Evolutionary conservation across 129 eudicot genomes (phyloP).

Genomic region (Rutidosis leptorrhynchoides): DNA sequence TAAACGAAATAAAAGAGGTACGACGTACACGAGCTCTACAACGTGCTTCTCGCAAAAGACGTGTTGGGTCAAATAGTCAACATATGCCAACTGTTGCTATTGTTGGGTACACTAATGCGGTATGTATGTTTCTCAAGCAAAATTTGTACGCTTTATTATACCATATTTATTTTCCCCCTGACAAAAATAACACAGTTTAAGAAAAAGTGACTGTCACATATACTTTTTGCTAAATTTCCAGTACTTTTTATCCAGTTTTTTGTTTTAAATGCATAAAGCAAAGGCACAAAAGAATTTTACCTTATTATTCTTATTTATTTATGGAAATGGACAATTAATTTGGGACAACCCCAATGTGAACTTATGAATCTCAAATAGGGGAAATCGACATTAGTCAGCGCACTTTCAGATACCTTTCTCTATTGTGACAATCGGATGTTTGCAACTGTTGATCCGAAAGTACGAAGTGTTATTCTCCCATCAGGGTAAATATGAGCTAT

Average conservation of each 20-base stretch:
- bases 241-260: too few relatives aligned
- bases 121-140: slow-evolving; percentile 33
- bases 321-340: too few relatives aligned
- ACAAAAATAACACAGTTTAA: too few relatives aligned
- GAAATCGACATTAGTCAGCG: slow-evolving; percentile 85
- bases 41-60: slow-evolving; percentile 86
- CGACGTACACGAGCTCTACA: slow-evolving; percentile 95
- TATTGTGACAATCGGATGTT: slow-evolving; percentile 94
- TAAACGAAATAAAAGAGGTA: slow-evolving; percentile 81
- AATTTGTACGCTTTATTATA: not conserved
- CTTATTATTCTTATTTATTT: too few relatives aligned
- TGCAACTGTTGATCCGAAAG: slow-evolving; percentile 94
- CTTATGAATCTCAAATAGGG: slow-evolving; percentile 48
- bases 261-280: too few relatives aligned
- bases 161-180: too few relatives aligned
- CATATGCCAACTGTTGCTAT: slow-evolving; percentile 84
- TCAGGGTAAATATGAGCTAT: slow-evolving; percentile 59
- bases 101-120: slow-evolving; percentile 99
- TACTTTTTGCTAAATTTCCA: too few relatives aligned
- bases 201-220: too few relatives aligned
- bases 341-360: slow-evolving; percentile 6
- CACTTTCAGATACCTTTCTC: slow-evolving; percentile 67
- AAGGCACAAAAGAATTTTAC: too few relatives aligned
- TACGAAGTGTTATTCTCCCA: slow-evolving; percentile 83
- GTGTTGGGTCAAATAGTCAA: slow-evolving; percentile 56